These are phyloP conservation scores for Hypomontagnella submonticulosa DNA, from an alignment of 495 filamentous ascomycete species.

Conservation along the genomic window DNA sequence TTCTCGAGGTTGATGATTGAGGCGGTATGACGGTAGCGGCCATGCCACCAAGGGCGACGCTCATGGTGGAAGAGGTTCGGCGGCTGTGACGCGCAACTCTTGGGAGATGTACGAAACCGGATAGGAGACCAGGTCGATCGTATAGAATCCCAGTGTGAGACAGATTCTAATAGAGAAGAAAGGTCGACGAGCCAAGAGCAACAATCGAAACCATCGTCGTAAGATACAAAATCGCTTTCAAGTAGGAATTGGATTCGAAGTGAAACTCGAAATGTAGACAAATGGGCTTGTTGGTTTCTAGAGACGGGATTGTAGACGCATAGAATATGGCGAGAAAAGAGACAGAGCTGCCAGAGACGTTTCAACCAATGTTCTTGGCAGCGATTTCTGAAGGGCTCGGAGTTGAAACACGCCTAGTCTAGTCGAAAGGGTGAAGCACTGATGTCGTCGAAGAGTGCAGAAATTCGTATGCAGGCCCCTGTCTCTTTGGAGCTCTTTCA, in stretches of 20 bases:
- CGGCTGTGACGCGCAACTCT: background rate
- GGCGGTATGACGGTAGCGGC: slow-evolving; percentile 42
- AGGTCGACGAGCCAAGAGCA: slow-evolving; percentile 4
- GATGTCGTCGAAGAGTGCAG: slow-evolving; percentile 42
- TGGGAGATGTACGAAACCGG: slow-evolving; percentile 1
- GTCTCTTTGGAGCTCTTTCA: slow-evolving; percentile 35
- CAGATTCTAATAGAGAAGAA: slow-evolving; percentile 17
- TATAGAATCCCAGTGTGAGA: slow-evolving; percentile 5
- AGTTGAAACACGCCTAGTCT: slow-evolving; percentile 38
- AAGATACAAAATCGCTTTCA: background rate
- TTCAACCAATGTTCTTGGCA: slow-evolving; percentile 30
- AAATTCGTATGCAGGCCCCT: slow-evolving; percentile 37
- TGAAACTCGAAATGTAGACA: slow-evolving; percentile 12
- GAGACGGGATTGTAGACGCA: slow-evolving; percentile 7
- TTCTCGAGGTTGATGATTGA: slow-evolving; percentile 46
- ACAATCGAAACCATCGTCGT: slow-evolving; percentile 27
- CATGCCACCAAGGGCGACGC: slow-evolving; percentile 46
- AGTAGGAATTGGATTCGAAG: slow-evolving; percentile 8
- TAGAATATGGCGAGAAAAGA: slow-evolving; percentile 11
- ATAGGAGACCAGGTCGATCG: slow-evolving; percentile 14
- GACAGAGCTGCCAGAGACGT: slow-evolving; percentile 16
- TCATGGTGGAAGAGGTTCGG: slow-evolving; percentile 33
- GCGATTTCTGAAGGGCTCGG: slow-evolving; percentile 22
- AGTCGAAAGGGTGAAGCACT: slow-evolving; percentile 42
- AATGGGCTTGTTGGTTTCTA: slow-evolving; percentile 9